Evolutionary conservation across 768 basidiomycete species (phyloP), one percentile per base, ranked within the genome.

Genomic region (Cantharellus anzutake): DNA sequence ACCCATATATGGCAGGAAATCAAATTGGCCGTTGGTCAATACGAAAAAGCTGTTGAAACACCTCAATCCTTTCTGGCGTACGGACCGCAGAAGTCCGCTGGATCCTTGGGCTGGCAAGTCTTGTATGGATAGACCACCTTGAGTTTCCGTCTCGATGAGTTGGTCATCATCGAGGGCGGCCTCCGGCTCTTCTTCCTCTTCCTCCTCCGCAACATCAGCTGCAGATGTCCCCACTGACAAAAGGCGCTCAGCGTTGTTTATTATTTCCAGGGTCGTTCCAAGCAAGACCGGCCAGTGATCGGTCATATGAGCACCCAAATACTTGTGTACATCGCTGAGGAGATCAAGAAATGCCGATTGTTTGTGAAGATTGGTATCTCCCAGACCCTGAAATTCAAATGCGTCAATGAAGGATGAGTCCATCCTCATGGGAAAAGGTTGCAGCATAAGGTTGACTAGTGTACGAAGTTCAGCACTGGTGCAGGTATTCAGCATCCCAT

Each of bases 21-120:
- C 80, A 68, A 91, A 96, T 0, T 70, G 65, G 35, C 82, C 76
- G 0, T 84, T 80, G 44, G 76, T 75, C 38, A 37, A 7, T 11
- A 81, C 79, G 78, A 91, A 91, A 73, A 97, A 94, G 66, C 93
- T 87, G 1, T 83, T 80, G 42, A 97, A 71, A 7, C 93, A 81
- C 68, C 88, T 89, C 57, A 97, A 70, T 4, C 91, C 92, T 1
- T 85, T 74, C 59, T 90, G 87, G 11, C 96, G 80, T 48, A 93
- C 76, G 4, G 77, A 74, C 29, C 89, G 80, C 3, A 72, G 71
- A 38, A 66, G 75, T 67, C 68, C 77, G 72, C 60, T 71, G 42
- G 70, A n/a, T 44, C 60, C 63, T 14, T 65, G 65, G 3, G 63
- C 60, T 56, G 58, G 20, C 2, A 53, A 59, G 5, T 62, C 64